These are phyloP conservation scores for Pseudozyma tsukubaensis DNA, from an alignment of 1,284 basidiomycete genomes.

Conservation along the genomic window DNA sequence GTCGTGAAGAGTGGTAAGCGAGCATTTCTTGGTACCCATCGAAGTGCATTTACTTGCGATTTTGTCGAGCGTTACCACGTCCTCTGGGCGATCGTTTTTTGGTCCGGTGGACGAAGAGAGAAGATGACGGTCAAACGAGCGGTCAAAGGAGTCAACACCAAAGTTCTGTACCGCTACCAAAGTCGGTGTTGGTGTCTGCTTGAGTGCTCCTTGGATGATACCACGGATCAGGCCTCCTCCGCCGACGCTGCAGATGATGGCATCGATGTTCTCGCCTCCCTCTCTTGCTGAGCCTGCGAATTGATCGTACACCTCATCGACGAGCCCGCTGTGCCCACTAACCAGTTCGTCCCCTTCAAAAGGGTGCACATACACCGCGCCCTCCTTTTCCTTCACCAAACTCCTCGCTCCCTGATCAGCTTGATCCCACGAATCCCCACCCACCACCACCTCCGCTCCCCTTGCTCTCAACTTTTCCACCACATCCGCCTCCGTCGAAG, in stretches of 20 bases:
- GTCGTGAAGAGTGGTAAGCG: conserved; percentile 30
- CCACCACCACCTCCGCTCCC: conserved; percentile 50
- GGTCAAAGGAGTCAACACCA: conserved; percentile 53
- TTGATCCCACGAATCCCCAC: conserved; percentile 36
- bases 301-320: conserved; percentile 35
- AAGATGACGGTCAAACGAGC: conserved; percentile 23
- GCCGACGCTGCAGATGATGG: conserved; percentile 30
- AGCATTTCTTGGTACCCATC: conserved; percentile 58
- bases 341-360: conserved; percentile 62
- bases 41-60: conserved; percentile 63
- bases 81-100: neutral
- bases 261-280: conserved; percentile 5
- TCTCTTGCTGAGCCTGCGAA: neutral
- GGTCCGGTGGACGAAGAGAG: neutral
- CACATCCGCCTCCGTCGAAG: conserved; percentile 37
- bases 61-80: conserved; percentile 22
- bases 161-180: conserved; percentile 54
- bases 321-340: conserved; percentile 56
- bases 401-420: conserved; percentile 39
- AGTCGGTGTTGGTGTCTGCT: conserved; percentile 2
- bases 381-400: conserved; percentile 19
- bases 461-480: conserved; percentile 39
- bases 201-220: conserved; percentile 20
- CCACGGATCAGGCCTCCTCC: conserved; percentile 36
- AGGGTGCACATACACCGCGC: conserved; percentile 59